These are phyloP conservation scores for Eremothecium coryli DNA, from an alignment of 1,139 yeast species.

Conservation along the genomic window DNA sequence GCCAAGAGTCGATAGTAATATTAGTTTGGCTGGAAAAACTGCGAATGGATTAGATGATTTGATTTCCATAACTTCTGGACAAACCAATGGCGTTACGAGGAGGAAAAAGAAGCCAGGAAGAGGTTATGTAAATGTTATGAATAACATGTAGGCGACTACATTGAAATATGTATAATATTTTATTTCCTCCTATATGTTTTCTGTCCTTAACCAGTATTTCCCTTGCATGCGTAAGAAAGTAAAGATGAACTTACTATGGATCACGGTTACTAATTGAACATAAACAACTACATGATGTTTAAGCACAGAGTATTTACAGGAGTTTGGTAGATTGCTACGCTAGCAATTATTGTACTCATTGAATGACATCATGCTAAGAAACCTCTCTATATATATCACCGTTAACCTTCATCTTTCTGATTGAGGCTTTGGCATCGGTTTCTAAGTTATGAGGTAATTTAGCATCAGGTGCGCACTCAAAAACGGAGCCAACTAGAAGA, in stretches of 20 bases:
- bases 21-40: constrained; percentile 23
- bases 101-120: constrained; percentile 48
- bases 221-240: too few species aligned
- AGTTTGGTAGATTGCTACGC: neutral
- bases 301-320: neutral
- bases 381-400: constrained; percentile 45
- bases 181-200: too few species aligned
- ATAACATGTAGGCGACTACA: constrained; percentile 24
- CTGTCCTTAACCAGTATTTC: too few species aligned
- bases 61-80: constrained; percentile 33
- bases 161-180: too few species aligned
- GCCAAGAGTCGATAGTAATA: constrained; percentile 11
- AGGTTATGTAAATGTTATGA: constrained; percentile 78
- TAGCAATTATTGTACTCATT: neutral
- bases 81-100: constrained; percentile 32
- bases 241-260: too few species aligned
- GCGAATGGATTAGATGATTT: constrained; percentile 60
- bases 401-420: constrained; percentile 39
- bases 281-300: constrained; percentile 5
- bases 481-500: constrained; percentile 69
- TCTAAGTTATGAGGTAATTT: constrained; percentile 31
- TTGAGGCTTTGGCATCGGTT: constrained; percentile 30
- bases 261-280: constrained; percentile 5
- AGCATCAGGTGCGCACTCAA: constrained; percentile 47
- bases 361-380: too few species aligned